A percentile compares a stretch with the other conserved stretches of the same genome.
These are phyloP conservation scores for Pseudogymnoascus sp. DNA, from an alignment of 2,329 filamentous ascomycete genomes.

Conservation along the genomic window DNA sequence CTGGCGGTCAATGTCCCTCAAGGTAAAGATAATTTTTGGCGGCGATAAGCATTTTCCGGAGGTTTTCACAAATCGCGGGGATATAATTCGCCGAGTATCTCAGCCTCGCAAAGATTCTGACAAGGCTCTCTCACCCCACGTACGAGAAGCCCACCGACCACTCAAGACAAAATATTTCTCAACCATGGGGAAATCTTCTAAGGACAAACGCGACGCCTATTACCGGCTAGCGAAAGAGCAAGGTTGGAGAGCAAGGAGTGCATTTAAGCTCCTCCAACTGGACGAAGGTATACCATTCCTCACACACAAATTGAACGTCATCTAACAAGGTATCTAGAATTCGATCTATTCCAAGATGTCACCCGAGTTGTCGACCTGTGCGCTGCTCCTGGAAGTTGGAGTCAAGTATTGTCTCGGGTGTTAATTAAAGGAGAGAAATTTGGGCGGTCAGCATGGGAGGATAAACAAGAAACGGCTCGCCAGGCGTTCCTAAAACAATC, in stretches of 20 bases:
- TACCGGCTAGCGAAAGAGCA: slow-evolving; percentile 97
- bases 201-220: slow-evolving; percentile 97
- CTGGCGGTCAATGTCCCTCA: slow-evolving; percentile 5
- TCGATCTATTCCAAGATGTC: slow-evolving; percentile 84
- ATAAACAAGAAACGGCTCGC: slow-evolving; percentile 61
- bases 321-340: slow-evolving; percentile 48
- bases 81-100: slow-evolving; percentile 7
- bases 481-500: slow-evolving; percentile 43
- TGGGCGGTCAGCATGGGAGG: slow-evolving; percentile 76
- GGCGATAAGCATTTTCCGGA: slow-evolving; percentile 6
- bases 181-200: slow-evolving; percentile 89
- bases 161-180: background rate
- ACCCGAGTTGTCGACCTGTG: slow-evolving; percentile 92
- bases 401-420: slow-evolving; percentile 86
- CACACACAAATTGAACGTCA: background rate
- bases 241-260: slow-evolving; percentile 92
- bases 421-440: slow-evolving; percentile 91
- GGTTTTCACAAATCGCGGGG: slow-evolving; percentile 8
- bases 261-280: slow-evolving; percentile 93
- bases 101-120: slow-evolving; percentile 8
- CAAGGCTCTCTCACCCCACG: slow-evolving; percentile 6
- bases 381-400: slow-evolving; percentile 94
- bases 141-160: background rate
- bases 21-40: slow-evolving; percentile 9
- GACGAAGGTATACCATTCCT: slow-evolving; percentile 53